A percentile compares a stretch with the other conserved stretches of the same genome.
These are phyloP conservation scores for Dactylonectria estremocensis DNA, from an alignment of 2,329 filamentous ascomycete species.

Conservation along the genomic window DNA sequence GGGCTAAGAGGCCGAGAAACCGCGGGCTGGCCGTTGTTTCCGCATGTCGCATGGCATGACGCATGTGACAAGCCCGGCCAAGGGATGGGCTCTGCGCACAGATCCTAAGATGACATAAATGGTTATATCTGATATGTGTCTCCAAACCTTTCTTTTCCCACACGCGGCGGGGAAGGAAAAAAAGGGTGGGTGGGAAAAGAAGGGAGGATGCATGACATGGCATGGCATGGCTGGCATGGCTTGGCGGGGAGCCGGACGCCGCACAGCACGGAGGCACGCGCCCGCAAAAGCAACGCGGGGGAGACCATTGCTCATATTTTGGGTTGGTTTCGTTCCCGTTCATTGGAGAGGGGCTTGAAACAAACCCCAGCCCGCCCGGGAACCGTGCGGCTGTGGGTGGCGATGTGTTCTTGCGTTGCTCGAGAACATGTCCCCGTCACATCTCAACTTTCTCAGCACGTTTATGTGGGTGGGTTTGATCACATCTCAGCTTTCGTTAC, in stretches of 20 bases:
- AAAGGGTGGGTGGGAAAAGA: too few relatives aligned
- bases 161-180: too few relatives aligned
- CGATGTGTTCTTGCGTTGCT: too few relatives aligned
- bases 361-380: background rate
- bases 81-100: constrained; percentile 2
- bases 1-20: too few relatives aligned
- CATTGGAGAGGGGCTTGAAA: too few relatives aligned
- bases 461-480: background rate
- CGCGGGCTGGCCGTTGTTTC: background rate
- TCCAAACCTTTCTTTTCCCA: background rate
- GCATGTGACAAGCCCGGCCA: background rate
- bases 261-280: background rate
- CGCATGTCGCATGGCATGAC: constrained; percentile 2
- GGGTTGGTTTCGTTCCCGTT: too few relatives aligned
- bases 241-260: background rate
- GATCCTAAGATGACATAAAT: constrained; percentile 11
- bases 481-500: too few relatives aligned
- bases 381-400: background rate
- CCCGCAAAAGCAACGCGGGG: background rate
- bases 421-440: background rate
- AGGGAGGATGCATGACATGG: too few relatives aligned
- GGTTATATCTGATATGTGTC: background rate
- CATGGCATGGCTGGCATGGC: background rate
- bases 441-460: background rate
- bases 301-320: background rate